phyloP scores from a whole-genome alignment of 1,139 yeast genomes.

The Suhomyces kunorum region DNA sequence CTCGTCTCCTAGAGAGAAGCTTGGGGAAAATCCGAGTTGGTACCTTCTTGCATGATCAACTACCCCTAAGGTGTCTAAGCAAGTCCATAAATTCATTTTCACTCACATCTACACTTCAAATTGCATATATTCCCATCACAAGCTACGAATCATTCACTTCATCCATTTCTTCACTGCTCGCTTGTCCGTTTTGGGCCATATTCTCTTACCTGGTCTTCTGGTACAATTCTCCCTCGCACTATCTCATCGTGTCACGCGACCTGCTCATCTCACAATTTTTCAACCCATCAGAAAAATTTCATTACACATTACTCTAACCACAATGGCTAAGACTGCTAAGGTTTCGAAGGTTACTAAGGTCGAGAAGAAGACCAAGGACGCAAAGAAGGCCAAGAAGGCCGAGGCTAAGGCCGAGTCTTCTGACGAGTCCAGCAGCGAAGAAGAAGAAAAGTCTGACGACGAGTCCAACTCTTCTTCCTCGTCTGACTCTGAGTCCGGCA shows the following conservation, averaged over 20 bases:
- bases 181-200: not conserved
- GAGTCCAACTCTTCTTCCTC: constrained; percentile 28
- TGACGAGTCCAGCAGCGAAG: constrained; percentile 15
- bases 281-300: constrained; percentile 10
- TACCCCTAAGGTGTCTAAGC: too few relatives aligned
- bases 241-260: constrained; percentile 12
- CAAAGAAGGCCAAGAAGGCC: constrained; percentile 16
- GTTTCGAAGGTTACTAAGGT: constrained; percentile 17
- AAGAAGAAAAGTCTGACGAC: constrained; percentile 19
- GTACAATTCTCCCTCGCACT: constrained; percentile 3
- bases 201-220: not conserved
- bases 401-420: constrained; percentile 29
- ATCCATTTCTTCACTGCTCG: too few relatives aligned
- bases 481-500: constrained; percentile 19
- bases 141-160: too few relatives aligned
- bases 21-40: too few relatives aligned
- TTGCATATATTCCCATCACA: too few relatives aligned
- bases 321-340: constrained; percentile 36
- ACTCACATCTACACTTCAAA: too few relatives aligned
- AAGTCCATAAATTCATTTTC: too few relatives aligned
- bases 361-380: constrained; percentile 12
- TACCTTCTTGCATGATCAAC: too few relatives aligned
- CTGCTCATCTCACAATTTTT: constrained; percentile 10
- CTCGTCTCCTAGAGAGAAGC: too few relatives aligned
- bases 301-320: constrained; percentile 5